phyloP scores from a whole-genome alignment of 2,329 filamentous ascomycete species.

The Epichloe typhina region DNA sequence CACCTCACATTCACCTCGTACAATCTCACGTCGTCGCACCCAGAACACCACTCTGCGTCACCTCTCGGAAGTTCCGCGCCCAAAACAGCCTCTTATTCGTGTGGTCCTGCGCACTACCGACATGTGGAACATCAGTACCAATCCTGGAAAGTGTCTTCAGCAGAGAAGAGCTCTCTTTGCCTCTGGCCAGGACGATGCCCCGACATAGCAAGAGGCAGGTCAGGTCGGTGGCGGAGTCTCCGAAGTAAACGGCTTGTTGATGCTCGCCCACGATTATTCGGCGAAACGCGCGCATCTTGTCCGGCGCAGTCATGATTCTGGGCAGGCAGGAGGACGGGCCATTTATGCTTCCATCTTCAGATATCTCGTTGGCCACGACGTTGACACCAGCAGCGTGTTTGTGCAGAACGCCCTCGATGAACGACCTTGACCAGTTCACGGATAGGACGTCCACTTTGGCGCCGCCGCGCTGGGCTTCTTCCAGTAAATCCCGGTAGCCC shows the following conservation, averaged over 20 bases:
- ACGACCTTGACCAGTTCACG: conserved; percentile 37
- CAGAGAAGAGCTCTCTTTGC: conserved; percentile 19
- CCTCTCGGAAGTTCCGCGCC: conserved; percentile 31
- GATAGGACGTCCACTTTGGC: conserved; percentile 33
- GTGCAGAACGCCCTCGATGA: conserved; percentile 31
- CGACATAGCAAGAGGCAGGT: conserved; percentile 32
- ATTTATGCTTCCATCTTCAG: conserved; percentile 24
- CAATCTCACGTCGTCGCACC: conserved; percentile 1
- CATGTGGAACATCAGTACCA: conserved; percentile 24
- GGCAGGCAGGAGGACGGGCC: conserved; percentile 23
- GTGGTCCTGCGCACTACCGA: conserved; percentile 10
- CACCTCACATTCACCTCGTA: too few species aligned
- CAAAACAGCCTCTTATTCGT: conserved; percentile 19
- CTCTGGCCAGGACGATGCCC: conserved; percentile 34
- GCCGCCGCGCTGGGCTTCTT: conserved; percentile 13
- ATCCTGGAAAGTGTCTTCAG: conserved; percentile 25
- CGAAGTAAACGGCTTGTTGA: conserved; percentile 35
- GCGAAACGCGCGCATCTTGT: conserved; percentile 32
- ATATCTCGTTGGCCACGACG: conserved; percentile 32
- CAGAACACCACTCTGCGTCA: conserved; percentile 16
- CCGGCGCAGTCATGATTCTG: conserved; percentile 24
- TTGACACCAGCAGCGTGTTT: conserved; percentile 14
- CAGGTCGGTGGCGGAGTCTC: conserved; percentile 44
- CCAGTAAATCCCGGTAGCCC: conserved; percentile 26
- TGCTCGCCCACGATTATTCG: conserved; percentile 15